Percentiles rank a stretch among this genome's conserved stretches.
phyloP scores from a whole-genome alignment of 768 basidiomycete genomes.

The Trametes punicea region DNA sequence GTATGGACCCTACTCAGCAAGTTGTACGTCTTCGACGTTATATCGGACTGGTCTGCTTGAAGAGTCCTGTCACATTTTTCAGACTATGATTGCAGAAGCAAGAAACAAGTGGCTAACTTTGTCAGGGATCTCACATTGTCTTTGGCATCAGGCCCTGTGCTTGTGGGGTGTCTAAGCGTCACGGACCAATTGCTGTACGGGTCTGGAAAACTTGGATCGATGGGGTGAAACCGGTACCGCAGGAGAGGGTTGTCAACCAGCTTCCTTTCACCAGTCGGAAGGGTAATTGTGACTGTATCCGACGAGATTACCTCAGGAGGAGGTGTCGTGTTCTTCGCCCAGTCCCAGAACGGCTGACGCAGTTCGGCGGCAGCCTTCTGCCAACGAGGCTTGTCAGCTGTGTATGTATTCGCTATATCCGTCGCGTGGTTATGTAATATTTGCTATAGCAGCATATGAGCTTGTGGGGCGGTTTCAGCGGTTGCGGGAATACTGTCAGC shows the following conservation, averaged over 20 bases:
- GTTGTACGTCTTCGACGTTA: conserved; percentile 13
- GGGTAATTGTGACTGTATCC: conserved; percentile 9
- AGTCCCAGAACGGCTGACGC: conserved; percentile 51
- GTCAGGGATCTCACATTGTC: conserved; percentile 7
- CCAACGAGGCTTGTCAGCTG: conserved; percentile 27
- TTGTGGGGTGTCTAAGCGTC: conserved; percentile 18
- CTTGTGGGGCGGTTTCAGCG: no score
- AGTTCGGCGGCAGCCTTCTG: conserved; percentile 34
- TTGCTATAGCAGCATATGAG: conserved; percentile 44
- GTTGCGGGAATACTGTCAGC: no score
- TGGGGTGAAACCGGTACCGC: conserved; percentile 14
- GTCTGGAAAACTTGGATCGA: conserved; percentile 12
- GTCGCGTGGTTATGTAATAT: conserved; percentile 39
- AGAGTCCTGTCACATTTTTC: neutral
- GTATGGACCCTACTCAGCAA: conserved; percentile 24
- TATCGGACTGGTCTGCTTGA: conserved; percentile 5
- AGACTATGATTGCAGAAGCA: neutral
- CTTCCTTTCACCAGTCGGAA: conserved; percentile 1
- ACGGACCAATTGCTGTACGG: conserved; percentile 16
- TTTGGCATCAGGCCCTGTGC: conserved; percentile 1
- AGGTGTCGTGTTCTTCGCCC: conserved; percentile 33
- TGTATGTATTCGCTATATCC: conserved; percentile 41
- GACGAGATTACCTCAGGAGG: conserved; percentile 12
- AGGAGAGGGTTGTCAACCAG: conserved; percentile 16
- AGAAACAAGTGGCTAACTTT: neutral